Base-by-base conservation (phyloP, 768 basidiomycete species). In the Pulveroboletus sp. region DNA sequence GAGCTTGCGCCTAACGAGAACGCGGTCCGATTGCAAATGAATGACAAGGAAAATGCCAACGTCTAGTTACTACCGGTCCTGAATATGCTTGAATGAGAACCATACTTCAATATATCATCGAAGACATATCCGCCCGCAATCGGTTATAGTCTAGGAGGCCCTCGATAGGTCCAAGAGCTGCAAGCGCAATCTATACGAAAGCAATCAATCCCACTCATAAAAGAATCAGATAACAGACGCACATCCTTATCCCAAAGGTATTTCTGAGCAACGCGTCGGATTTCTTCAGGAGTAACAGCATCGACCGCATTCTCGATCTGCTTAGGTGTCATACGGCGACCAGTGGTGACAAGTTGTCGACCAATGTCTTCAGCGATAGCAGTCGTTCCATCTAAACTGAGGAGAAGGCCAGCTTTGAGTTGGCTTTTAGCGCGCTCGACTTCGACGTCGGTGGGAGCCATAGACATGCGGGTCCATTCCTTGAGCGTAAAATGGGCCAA, bases 381-480 rank as follows among this genome's bases (percentile, higher is more conserved):
- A 27, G 94, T 97, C 16, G 92, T 88, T n/a, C 97, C 97, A 60
- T 98, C 97, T 36, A 98, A 75, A 50, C 85, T 78, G 42, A 99
- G 81, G 36, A 99, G 75, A 57, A 98, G 74, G 48, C 85, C 87
- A 44, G 95, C 94, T 78, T 98, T 99, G 59, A 98, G 84, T 74
- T 98, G 97, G 65, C 89, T 93, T 81, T 99, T 99, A 43, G 95
- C 94, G 40, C 97, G 83, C 79, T 97, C 94, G 53, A 97, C 93
- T 72, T 95, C 94, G 29, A 82, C 79, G 29, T 80, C 75, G 3
- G 86, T 85, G 6, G 94, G 94, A 12, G 82, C 79, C 51, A 90
- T 83, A 55, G 87, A 88, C 92, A 98, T 94, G 54, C 95, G 80
- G 16, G 90, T 85, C 94, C 94, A 97, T 74, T 97, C 94, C 70